A percentile compares a stretch with the other conserved stretches of the same genome.
Conservation (phyloP, 352 stramenopile genomes). For the Pythium vanterpoolii region DNA sequence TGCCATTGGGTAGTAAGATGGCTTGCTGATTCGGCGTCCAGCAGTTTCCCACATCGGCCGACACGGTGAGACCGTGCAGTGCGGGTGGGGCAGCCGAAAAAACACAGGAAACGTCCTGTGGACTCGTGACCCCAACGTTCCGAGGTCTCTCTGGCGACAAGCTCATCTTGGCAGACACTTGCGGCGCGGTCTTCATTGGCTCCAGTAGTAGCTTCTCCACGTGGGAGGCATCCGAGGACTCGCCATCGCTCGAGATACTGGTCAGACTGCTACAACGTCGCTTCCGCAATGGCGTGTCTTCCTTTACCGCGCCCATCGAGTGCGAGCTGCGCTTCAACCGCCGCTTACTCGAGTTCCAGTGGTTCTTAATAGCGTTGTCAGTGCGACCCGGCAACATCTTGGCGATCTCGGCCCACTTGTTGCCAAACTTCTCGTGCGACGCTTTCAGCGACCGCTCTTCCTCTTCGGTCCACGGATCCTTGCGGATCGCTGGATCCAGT, state of each 20-base stretch:
- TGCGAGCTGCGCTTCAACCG: constrained; percentile 50
- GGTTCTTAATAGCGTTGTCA: constrained; percentile 92
- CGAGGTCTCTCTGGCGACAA: neutral
- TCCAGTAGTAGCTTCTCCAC: neutral
- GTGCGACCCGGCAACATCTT: constrained; percentile 85
- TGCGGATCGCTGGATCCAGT: constrained; percentile 91
- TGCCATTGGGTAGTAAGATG: neutral
- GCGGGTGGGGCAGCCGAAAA: neutral
- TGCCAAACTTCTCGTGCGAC: constrained; percentile 77
- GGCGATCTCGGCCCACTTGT: constrained; percentile 91
- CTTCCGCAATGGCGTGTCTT: constrained; percentile 2
- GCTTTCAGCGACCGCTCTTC: constrained; percentile 84
- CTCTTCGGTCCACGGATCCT: constrained; percentile 89
- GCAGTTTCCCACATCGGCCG: constrained; percentile 2
- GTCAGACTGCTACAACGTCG: constrained; percentile 19
- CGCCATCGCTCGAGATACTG: constrained; percentile 20
- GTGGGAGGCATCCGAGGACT: constrained; percentile 1
- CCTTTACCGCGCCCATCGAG: neutral
- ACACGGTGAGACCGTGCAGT: constrained; percentile 6
- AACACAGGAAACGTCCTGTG: constrained; percentile 3
- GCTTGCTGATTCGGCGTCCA: constrained; percentile 24
- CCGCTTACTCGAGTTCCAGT: constrained; percentile 89
- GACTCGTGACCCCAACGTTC: constrained; percentile 2
- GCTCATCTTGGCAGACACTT: neutral
- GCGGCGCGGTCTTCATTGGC: neutral